Percentiles rank a stretch among this genome's conserved stretches.
Conservation (phyloP, 2,329 filamentous ascomycete species). For the Fusarium scirpi region DNA sequence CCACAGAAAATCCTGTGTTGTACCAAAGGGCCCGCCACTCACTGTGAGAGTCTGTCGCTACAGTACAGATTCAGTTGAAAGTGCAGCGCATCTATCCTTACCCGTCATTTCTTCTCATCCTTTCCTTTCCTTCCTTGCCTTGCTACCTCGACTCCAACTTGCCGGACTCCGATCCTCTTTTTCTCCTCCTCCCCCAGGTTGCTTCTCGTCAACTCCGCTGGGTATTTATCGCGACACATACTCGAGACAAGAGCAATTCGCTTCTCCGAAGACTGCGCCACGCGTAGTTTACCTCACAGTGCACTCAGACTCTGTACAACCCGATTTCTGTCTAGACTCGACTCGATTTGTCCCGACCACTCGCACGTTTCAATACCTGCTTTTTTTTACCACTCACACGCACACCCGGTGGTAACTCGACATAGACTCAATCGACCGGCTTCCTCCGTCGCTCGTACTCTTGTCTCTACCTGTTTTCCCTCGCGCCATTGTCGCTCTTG, state of each 20-base stretch:
- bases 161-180: slow-evolving; percentile 32
- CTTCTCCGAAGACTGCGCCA: slow-evolving; percentile 25
- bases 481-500: slow-evolving; percentile 7
- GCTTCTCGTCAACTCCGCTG: slow-evolving; percentile 2
- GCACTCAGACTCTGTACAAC: not conserved
- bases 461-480: not conserved
- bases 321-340: slow-evolving; percentile 16
- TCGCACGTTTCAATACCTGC: slow-evolving; percentile 21
- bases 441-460: slow-evolving; percentile 6
- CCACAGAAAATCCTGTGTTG: slow-evolving; percentile 40
- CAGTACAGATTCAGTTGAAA: not conserved
- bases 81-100: not conserved
- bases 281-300: slow-evolving; percentile 26
- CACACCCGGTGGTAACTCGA: not conserved
- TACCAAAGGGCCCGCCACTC: slow-evolving; percentile 19
- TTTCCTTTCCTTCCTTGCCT: slow-evolving; percentile 9
- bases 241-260: not conserved
- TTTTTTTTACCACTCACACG: slow-evolving; percentile 14
- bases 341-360: slow-evolving; percentile 22
- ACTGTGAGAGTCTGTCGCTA: slow-evolving; percentile 7
- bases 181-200: slow-evolving; percentile 1
- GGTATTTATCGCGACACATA: slow-evolving; percentile 11
- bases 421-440: slow-evolving; percentile 13
- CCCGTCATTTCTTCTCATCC: slow-evolving; percentile 16
- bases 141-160: slow-evolving; percentile 25